Conservation (phyloP, 176 grass and related monocot species). For the Rhynchospora tenuis region DNA sequence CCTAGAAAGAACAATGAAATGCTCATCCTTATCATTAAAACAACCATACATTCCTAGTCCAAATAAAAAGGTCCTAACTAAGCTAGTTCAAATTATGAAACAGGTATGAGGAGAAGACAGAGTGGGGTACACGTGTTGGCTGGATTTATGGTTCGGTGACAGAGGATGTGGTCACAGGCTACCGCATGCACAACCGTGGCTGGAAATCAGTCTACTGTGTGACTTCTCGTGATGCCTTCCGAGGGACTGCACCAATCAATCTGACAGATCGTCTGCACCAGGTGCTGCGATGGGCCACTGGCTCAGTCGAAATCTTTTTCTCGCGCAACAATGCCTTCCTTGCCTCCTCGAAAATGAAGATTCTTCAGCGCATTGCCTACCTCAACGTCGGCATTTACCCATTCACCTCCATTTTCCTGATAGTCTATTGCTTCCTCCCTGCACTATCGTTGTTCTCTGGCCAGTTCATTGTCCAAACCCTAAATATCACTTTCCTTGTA, state of each 20-base stretch:
- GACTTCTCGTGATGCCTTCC: conserved; percentile 80
- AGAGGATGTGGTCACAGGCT: conserved; percentile 96
- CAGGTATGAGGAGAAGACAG: conserved; percentile 94
- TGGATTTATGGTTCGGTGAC: conserved; percentile 98
- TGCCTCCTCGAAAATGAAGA: conserved; percentile 87
- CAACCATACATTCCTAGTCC: neutral
- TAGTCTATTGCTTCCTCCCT: conserved; percentile 96
- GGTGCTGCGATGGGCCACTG: conserved; percentile 92
- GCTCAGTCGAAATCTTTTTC: conserved; percentile 97
- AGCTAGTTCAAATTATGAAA: neutral
- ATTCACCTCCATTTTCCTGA: conserved; percentile 95
- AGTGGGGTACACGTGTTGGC: conserved; percentile 81
- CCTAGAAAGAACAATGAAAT: neutral
- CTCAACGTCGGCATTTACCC: conserved; percentile 98
- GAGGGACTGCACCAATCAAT: conserved; percentile 90
- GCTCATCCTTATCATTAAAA: neutral
- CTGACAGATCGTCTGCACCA: conserved; percentile 95
- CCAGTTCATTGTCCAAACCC: conserved; percentile 93
- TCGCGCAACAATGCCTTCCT: conserved; percentile 87
- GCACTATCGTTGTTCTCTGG: conserved; percentile 97
- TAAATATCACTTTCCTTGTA: conserved; percentile 77
- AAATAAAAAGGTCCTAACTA: neutral
- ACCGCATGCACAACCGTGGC: conserved; percentile 94
- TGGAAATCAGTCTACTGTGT: conserved; percentile 99
- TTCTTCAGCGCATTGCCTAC: conserved; percentile 82